These are phyloP conservation scores for Halophytophthora batemanensis DNA, from an alignment of 352 stramenopile species.

Conservation along the genomic window DNA sequence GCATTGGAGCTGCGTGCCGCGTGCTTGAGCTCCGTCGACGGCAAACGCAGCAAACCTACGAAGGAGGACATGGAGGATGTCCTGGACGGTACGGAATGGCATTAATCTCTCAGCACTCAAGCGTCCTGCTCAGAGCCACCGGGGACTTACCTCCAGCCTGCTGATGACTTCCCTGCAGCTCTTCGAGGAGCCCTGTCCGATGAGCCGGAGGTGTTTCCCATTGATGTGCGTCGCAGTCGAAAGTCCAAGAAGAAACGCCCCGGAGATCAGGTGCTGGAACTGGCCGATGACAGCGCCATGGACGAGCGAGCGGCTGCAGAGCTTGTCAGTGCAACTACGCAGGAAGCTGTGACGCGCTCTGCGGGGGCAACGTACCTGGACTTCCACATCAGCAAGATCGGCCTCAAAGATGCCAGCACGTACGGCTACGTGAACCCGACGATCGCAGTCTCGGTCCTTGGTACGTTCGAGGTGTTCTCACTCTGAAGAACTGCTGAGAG, in stretches of 20 bases:
- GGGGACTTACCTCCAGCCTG: neutral
- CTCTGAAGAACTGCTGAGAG: neutral
- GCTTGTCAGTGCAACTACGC: conserved; percentile 15
- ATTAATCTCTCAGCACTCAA: neutral
- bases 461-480: conserved; percentile 14
- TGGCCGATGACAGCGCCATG: conserved; percentile 19
- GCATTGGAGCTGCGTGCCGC: conserved; percentile 54
- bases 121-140: neutral
- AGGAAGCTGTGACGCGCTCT: conserved; percentile 14
- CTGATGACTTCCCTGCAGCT: conserved; percentile 15
- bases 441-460: conserved; percentile 58
- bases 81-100: conserved; percentile 35
- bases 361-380: conserved; percentile 47
- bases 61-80: conserved; percentile 72
- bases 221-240: conserved; percentile 14
- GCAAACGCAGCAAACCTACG: conserved; percentile 42
- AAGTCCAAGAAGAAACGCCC: conserved; percentile 23
- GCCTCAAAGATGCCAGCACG: conserved; percentile 55
- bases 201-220: conserved; percentile 40
- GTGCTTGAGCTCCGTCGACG: conserved; percentile 56
- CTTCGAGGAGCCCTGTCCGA: conserved; percentile 34
- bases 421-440: conserved; percentile 58
- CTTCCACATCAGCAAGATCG: conserved; percentile 50
- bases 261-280: conserved; percentile 27
- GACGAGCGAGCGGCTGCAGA: conserved; percentile 17